phyloP scores from a whole-genome alignment of 306 rosid genomes.

The Alnus rubra region DNA sequence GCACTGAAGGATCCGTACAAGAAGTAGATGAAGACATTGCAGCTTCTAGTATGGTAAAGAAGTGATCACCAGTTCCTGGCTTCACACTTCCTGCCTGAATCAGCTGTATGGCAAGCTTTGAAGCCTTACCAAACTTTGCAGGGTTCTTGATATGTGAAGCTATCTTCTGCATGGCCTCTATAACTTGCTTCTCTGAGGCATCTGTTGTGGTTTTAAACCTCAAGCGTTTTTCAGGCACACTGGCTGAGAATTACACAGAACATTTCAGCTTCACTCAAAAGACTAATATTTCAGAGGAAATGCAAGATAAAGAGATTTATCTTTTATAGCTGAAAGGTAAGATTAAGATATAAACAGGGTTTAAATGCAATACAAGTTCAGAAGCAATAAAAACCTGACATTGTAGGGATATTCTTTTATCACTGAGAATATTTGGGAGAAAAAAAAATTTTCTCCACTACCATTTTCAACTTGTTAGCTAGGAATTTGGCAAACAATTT shows the following conservation, averaged over 20 bases:
- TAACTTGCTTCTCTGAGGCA: conserved; percentile 83
- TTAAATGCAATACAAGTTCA: conserved; percentile 2
- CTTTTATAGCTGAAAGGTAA: neutral
- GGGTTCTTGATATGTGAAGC: conserved; percentile 85
- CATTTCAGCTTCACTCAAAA: conserved; percentile 19
- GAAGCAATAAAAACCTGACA: neutral
- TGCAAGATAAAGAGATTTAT: neutral
- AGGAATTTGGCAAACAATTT: too few relatives aligned
- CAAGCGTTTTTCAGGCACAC: conserved; percentile 68
- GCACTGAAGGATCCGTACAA: conserved; percentile 77
- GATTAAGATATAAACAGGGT: neutral
- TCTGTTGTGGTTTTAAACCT: conserved; percentile 83
- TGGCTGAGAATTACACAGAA: conserved; percentile 38
- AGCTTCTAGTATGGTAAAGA: conserved; percentile 72
- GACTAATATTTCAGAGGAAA: conserved; percentile 14
- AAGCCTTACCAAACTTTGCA: conserved; percentile 76
- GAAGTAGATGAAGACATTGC: conserved; percentile 67
- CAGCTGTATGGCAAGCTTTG: conserved; percentile 87
- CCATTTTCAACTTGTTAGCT: too few relatives aligned
- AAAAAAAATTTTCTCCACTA: neutral
- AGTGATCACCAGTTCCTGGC: conserved; percentile 61
- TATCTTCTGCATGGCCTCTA: conserved; percentile 92
- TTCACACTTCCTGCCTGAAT: conserved; percentile 91
- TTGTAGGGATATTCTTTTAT: neutral
- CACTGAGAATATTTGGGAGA: neutral